A percentile compares a stretch with the other conserved stretches of the same genome.
Conservation (phyloP, 139 green algal genomes). For the Spirogloea muscicola region DNA sequence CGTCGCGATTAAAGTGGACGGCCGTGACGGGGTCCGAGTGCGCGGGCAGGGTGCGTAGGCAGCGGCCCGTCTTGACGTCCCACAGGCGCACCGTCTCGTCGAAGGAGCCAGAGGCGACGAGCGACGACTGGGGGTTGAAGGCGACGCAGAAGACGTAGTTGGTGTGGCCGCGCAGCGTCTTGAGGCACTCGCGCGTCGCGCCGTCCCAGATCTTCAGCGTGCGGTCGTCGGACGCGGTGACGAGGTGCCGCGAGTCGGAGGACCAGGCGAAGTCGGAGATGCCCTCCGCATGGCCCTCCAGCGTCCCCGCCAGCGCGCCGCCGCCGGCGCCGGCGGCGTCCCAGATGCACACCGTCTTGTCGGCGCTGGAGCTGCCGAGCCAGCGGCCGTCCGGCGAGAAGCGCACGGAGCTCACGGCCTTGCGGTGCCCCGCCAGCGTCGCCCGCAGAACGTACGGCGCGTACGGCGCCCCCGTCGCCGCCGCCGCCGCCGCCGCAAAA, state of each 20-base stretch:
- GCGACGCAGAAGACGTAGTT: slow-evolving; percentile 80
- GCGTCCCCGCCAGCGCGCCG: background rate
- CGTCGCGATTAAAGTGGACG: slow-evolving; percentile 73
- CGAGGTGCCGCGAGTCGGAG: slow-evolving; percentile 57
- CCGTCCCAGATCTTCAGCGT: slow-evolving; percentile 66
- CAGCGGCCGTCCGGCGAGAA: slow-evolving; percentile 56
- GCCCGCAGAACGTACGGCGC: slow-evolving; percentile 24
- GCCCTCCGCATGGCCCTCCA: slow-evolving; percentile 52
- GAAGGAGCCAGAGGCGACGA: slow-evolving; percentile 80
- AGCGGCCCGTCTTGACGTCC: slow-evolving; percentile 65
- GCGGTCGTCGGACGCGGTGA: slow-evolving; percentile 59
- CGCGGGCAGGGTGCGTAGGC: slow-evolving; percentile 71
- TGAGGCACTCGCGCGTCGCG: slow-evolving; percentile 34
- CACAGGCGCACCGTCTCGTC: slow-evolving; percentile 88
- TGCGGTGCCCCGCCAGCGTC: slow-evolving; percentile 48
- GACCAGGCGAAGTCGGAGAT: slow-evolving; percentile 80
- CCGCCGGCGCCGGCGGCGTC: slow-evolving; percentile 53
- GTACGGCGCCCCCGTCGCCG: too few relatives aligned
- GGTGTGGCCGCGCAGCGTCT: slow-evolving; percentile 67
- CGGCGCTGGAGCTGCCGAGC: slow-evolving; percentile 59
- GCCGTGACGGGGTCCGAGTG: slow-evolving; percentile 85
- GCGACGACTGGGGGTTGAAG: slow-evolving; percentile 70
- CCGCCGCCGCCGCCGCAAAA: too few relatives aligned
- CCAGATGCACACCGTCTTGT: slow-evolving; percentile 71
- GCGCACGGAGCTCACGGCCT: slow-evolving; percentile 55